These are phyloP conservation scores for Suillus discolor DNA, from an alignment of 768 basidiomycete species.

Conservation along the genomic window DNA sequence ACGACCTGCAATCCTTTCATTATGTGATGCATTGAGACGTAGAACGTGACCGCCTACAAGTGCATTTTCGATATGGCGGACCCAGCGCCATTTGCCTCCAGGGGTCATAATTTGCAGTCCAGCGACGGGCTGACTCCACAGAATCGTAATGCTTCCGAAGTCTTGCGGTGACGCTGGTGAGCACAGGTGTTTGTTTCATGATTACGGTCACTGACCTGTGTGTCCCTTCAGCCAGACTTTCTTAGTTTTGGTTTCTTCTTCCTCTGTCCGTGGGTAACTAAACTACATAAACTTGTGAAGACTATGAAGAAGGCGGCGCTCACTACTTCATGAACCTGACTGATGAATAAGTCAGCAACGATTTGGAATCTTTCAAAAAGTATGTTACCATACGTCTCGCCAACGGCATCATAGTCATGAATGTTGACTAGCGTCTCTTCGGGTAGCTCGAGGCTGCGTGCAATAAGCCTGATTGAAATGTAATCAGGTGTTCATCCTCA, in stretches of 20 bases:
- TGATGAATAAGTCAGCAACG: constrained; percentile 22
- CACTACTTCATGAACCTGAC: constrained; percentile 73
- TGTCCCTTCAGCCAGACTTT: constrained; percentile 66
- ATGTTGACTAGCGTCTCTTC: constrained; percentile 53
- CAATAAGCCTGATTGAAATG: constrained; percentile 41
- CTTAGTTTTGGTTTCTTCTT: constrained; percentile 52
- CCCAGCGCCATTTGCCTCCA: constrained; percentile 59
- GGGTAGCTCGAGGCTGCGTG: constrained; percentile 54
- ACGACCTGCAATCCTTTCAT: constrained; percentile 43
- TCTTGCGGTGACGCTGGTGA: constrained; percentile 32
- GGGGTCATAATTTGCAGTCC: constrained; percentile 57
- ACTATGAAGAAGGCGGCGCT: constrained; percentile 17
- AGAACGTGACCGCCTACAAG: constrained; percentile 37
- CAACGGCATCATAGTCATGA: constrained; percentile 44
- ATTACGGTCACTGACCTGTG: constrained; percentile 39
- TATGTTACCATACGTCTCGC: constrained; percentile 45
- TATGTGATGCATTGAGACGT: neutral
- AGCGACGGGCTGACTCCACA: constrained; percentile 64
- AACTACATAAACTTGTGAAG: neutral
- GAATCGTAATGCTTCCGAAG: constrained; percentile 55
- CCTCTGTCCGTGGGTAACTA: constrained; percentile 52
- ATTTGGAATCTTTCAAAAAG: neutral
- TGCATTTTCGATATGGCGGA: constrained; percentile 59
- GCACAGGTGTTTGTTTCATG: neutral
- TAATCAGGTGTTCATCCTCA: neutral